These are phyloP conservation scores for Takakia lepidozioides DNA, from an alignment of 225 moss, liverwort and hornwort genomes.

Conservation along the genomic window DNA sequence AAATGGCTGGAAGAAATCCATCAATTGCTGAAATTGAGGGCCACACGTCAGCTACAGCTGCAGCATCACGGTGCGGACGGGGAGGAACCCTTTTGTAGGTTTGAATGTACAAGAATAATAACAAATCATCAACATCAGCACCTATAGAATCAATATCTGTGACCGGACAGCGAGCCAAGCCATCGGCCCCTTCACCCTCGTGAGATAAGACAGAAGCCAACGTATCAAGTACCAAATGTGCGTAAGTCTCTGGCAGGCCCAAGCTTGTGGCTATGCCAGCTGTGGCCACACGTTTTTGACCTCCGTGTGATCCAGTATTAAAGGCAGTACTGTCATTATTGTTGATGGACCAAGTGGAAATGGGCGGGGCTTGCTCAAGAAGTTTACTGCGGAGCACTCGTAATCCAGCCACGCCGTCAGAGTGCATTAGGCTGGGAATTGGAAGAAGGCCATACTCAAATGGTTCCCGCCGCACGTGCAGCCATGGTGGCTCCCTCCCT, in stretches of 20 bases:
- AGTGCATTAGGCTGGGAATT: conserved; percentile 39
- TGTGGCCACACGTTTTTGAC: conserved; percentile 45
- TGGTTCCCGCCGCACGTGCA: conserved; percentile 58
- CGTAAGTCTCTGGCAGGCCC: conserved; percentile 33
- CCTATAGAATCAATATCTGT: conserved; percentile 39
- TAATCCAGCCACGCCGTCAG: conserved; percentile 39
- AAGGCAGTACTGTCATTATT: conserved; percentile 12
- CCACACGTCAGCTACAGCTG: conserved; percentile 58
- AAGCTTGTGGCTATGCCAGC: conserved; percentile 45
- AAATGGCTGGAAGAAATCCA: conserved; percentile 43
- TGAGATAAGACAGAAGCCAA: conserved; percentile 53
- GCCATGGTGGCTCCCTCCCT: conserved; percentile 64
- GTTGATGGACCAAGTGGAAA: conserved; percentile 24
- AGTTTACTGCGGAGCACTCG: conserved; percentile 38
- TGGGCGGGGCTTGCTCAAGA: conserved; percentile 32
- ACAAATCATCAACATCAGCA: conserved; percentile 50
- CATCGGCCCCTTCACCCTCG: conserved; percentile 46
- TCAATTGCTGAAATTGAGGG: conserved; percentile 55
- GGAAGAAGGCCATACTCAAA: conserved; percentile 65
- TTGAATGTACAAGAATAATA: conserved; percentile 55
- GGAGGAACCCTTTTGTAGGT: conserved; percentile 33
- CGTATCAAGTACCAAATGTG: conserved; percentile 47
- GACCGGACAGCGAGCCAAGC: conserved; percentile 30
- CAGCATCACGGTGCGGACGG: conserved; percentile 47
- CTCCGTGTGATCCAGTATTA: conserved; percentile 24